A percentile compares a stretch with the other conserved stretches of the same genome.
Conservation (phyloP, 2,329 filamentous ascomycete species). For the Trichophyton schoenleinii region DNA sequence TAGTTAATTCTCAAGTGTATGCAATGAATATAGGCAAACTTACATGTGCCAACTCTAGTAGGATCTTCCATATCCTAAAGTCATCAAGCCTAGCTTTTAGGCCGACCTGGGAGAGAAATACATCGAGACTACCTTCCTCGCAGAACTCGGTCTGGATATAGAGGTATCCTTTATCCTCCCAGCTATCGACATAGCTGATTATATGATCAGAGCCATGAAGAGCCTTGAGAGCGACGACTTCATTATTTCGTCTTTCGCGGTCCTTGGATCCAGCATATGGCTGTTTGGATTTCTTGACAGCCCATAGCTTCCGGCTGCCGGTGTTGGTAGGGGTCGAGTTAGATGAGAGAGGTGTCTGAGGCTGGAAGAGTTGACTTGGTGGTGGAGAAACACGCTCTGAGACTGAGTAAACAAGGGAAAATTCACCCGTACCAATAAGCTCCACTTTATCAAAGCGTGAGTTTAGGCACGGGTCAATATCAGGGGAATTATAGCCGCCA, state of each 20-base stretch:
- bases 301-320: conserved; percentile 55
- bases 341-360: conserved; percentile 24
- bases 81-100: conserved; percentile 80
- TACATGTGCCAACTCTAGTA: conserved; percentile 74
- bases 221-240: conserved; percentile 67
- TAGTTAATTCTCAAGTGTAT: conserved; percentile 18
- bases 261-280: conserved; percentile 67
- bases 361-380: conserved; percentile 6
- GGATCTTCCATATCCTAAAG: conserved; percentile 96
- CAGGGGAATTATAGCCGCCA: conserved; percentile 54
- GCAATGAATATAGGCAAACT: conserved; percentile 25
- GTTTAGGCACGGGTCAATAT: conserved; percentile 62
- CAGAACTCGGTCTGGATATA: conserved; percentile 98
- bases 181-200: conserved; percentile 69
- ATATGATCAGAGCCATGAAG: conserved; percentile 73
- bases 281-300: conserved; percentile 84
- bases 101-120: conserved; percentile 72
- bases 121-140: conserved; percentile 80
- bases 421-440: conserved; percentile 74
- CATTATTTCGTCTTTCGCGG: conserved; percentile 68
- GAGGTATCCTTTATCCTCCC: conserved; percentile 73
- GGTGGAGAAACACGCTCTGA: conserved; percentile 10
- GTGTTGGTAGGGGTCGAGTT: conserved; percentile 38
- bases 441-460: conserved; percentile 71
- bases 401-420: conserved; percentile 68